phyloP scores from a whole-genome alignment of 495 filamentous ascomycete genomes.

The Penicillium roqueforti region DNA sequence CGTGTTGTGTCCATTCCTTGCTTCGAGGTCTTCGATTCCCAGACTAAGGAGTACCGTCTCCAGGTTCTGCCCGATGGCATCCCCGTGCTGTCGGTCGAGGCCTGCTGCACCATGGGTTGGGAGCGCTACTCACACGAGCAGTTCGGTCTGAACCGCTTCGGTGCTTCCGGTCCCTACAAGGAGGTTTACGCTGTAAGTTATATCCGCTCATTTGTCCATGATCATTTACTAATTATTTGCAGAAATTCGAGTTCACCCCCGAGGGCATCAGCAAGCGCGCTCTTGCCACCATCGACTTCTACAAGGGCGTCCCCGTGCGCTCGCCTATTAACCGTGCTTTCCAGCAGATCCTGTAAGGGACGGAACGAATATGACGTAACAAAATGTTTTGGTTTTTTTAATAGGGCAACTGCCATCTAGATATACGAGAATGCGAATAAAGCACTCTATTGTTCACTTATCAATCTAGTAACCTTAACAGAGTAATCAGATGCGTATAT shows the following conservation, averaged over 20 bases:
- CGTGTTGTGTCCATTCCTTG: slow-evolving; percentile 96
- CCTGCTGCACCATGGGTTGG: slow-evolving; percentile 91
- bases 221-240: slow-evolving; percentile 9
- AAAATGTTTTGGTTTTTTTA: slow-evolving; percentile 32
- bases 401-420: slow-evolving; percentile 21
- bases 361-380: slow-evolving; percentile 14
- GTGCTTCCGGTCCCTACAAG: slow-evolving; percentile 95
- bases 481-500: background rate
- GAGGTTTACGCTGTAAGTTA: slow-evolving; percentile 85
- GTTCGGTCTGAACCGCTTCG: slow-evolving; percentile 97
- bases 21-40: slow-evolving; percentile 94
- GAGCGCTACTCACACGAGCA: slow-evolving; percentile 98
- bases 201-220: background rate
- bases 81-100: slow-evolving; percentile 89
- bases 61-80: slow-evolving; percentile 90
- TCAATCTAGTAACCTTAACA: background rate
- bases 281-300: slow-evolving; percentile 86
- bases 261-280: slow-evolving; percentile 96
- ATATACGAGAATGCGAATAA: slow-evolving; percentile 29
- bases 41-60: slow-evolving; percentile 90
- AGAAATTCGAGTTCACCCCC: slow-evolving; percentile 99
- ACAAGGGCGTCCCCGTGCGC: slow-evolving; percentile 86
- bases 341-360: slow-evolving; percentile 46
- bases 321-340: slow-evolving; percentile 88
- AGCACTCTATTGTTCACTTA: slow-evolving; percentile 20